Base-by-base conservation (phyloP, 1,139 yeast species). In the Diutina ranongensis region DNA sequence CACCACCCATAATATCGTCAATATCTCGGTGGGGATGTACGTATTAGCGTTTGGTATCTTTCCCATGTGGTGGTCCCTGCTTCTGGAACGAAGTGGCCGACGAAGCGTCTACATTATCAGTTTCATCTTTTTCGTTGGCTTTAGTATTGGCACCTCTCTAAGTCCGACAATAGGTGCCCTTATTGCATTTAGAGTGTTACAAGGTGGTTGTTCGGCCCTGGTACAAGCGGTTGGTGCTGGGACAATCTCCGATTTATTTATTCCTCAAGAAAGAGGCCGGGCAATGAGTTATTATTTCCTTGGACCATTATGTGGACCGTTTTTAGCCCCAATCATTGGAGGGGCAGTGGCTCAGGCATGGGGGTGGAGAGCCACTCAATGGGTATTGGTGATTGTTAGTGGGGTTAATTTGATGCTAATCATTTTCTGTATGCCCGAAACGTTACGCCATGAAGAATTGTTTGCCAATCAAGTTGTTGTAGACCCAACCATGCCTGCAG, bases 201-300 rank as follows among this genome's bases (percentile, higher is more conserved):
- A 83, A 44, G 95, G 95, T 48, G 94, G 87, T 0, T 78, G 85
- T 47, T 82, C 89, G 2, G 94, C 94, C 0, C 78, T 89, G 40
- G 95, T 86, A 1, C 95, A 86, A 60, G 78, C 94, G 2, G 87
- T 86, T 7, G 95, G 95, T 1, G 95, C 95, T 0, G 95, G 95
- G 3, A 84, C 95, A 0, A 78, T 87, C 41, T 76, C 85, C 16
- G 96, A 87, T 57, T 60, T 87, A 35, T 87, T 70, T 56, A 65
- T 72, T 2, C 80, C 83, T 3, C 75, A 78, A 38, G 76, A 81
- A 53, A 71, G 95, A 56, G 95, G 95, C 1, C 60, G 70, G 7
- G 94, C 94, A 7, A 76, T 87, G 80, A 94, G 95, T 0, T 68
- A 79, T 52, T 87, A 78, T 55, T 87, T 86, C 57, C 64, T 86